phyloP scores from a whole-genome alignment of 768 basidiomycete genomes.

The Amanita subjunquillea region DNA sequence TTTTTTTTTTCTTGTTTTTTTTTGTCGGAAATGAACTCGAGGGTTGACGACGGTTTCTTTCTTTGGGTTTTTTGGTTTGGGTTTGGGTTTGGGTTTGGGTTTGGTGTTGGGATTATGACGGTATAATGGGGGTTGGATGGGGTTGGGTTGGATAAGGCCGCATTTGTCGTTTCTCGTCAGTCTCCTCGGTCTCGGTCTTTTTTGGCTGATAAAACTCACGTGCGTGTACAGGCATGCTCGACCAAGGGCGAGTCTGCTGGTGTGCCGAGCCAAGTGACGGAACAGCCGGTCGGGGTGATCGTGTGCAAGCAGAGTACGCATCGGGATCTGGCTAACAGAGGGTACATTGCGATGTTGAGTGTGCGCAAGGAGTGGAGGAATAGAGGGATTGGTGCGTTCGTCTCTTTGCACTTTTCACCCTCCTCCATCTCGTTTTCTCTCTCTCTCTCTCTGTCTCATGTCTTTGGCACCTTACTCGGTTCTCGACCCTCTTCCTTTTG shows the following conservation, averaged over 20 bases:
- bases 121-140: too few relatives aligned
- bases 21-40: not conserved
- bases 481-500: constrained; percentile 8
- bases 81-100: too few relatives aligned
- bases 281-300: constrained; percentile 75
- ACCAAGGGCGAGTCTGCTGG: not conserved
- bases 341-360: constrained; percentile 98
- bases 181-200: not conserved
- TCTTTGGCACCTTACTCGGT: too few relatives aligned
- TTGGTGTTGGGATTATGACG: too few relatives aligned
- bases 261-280: too few relatives aligned
- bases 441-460: constrained; percentile 8
- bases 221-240: constrained; percentile 41
- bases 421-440: constrained; percentile 19
- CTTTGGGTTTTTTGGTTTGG: too few relatives aligned
- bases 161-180: constrained; percentile 75
- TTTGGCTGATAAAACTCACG: too few relatives aligned
- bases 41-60: too few relatives aligned
- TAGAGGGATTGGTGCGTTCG: constrained; percentile 77
- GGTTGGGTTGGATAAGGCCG: constrained; percentile 14
- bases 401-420: constrained; percentile 20
- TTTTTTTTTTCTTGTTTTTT: not conserved
- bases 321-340: constrained; percentile 62
- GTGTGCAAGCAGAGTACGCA: constrained; percentile 97
- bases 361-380: constrained; percentile 79